phyloP scores from a whole-genome alignment of 768 basidiomycete species.

The Auricularia sp. region DNA sequence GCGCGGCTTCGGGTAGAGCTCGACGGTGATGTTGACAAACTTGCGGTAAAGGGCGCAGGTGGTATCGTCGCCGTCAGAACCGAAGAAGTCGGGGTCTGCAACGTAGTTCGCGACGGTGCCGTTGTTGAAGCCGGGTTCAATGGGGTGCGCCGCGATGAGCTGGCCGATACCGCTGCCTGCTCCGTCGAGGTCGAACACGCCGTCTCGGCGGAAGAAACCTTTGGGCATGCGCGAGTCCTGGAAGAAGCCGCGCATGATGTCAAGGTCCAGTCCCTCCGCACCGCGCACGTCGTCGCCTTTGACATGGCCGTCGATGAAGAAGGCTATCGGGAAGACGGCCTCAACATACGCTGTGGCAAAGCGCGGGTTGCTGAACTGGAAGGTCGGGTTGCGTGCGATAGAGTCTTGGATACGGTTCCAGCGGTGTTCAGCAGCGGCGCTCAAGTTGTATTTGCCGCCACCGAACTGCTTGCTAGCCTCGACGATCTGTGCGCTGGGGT shows the following conservation, averaged over 20 bases:
- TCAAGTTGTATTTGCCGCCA: slow-evolving; percentile 1
- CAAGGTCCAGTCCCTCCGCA: neutral
- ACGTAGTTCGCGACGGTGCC: neutral
- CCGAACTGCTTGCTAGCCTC: neutral
- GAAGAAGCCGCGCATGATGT: slow-evolving; percentile 5
- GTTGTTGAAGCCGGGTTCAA: slow-evolving; percentile 3
- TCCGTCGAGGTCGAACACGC: neutral
- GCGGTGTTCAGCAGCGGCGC: slow-evolving; percentile 5
- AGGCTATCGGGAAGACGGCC: slow-evolving; percentile 5
- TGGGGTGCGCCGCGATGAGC: neutral
- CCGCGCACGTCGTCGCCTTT: neutral
- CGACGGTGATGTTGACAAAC: slow-evolving; percentile 1
- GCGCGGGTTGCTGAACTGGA: slow-evolving; percentile 5
- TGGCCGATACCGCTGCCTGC: neutral
- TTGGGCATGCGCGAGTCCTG: neutral
- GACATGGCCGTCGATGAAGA: slow-evolving; percentile 5
- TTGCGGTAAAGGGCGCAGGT: neutral
- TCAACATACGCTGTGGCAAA: slow-evolving; percentile 5
- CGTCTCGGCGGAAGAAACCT: neutral
- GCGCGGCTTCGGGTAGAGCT: slow-evolving; percentile 8
- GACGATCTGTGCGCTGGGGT: neutral
- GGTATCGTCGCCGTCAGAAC: neutral
- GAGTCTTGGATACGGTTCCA: slow-evolving; percentile 5
- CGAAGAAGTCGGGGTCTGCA: neutral
- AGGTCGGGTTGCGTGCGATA: slow-evolving; percentile 7